Percentiles rank a stretch among this genome's conserved stretches.
These are phyloP conservation scores for Termitomyces sp. DNA, from an alignment of 768 basidiomycete genomes.

Conservation along the genomic window DNA sequence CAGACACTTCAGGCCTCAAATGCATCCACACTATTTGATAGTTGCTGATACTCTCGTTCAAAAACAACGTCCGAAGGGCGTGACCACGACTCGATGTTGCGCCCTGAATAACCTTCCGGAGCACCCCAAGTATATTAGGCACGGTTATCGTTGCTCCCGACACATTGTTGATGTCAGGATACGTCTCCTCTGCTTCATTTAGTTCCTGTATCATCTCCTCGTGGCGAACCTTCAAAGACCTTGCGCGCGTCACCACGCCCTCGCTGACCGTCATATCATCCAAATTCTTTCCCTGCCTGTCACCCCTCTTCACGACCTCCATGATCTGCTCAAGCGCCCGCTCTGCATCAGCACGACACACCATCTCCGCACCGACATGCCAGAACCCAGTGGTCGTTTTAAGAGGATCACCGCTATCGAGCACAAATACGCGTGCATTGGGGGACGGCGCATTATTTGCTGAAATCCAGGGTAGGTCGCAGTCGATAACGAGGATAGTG, in stretches of 20 bases:
- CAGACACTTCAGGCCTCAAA: conserved; percentile 44
- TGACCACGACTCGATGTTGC: conserved; percentile 33
- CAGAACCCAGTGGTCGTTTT: conserved; percentile 34
- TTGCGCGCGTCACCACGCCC: conserved; percentile 9
- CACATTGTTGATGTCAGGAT: conserved; percentile 1
- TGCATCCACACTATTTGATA: conserved; percentile 52
- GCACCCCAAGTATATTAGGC: conserved; percentile 41
- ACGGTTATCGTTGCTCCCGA: conserved; percentile 26
- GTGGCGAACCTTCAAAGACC: conserved; percentile 16
- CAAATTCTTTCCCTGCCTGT: conserved; percentile 9
- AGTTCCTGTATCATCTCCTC: conserved; percentile 18
- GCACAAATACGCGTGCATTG: conserved; percentile 46
- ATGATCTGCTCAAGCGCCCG: conserved; percentile 46
- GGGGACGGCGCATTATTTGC: conserved; percentile 35
- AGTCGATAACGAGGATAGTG: conserved; percentile 59
- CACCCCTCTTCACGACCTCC: conserved; percentile 24
- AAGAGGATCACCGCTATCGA: conserved; percentile 61
- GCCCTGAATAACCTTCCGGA: conserved; percentile 35
- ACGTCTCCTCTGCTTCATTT: conserved; percentile 25
- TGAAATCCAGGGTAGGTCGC: conserved; percentile 62
- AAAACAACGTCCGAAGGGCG: conserved; percentile 33
- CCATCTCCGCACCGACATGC: conserved; percentile 39
- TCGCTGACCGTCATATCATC: conserved; percentile 9
- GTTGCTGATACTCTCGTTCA: conserved; percentile 64
- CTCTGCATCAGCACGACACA: conserved; percentile 52